Evolutionary conservation across 2,329 filamentous ascomycete species (phyloP).

Genomic region (Lojkania enalia): DNA sequence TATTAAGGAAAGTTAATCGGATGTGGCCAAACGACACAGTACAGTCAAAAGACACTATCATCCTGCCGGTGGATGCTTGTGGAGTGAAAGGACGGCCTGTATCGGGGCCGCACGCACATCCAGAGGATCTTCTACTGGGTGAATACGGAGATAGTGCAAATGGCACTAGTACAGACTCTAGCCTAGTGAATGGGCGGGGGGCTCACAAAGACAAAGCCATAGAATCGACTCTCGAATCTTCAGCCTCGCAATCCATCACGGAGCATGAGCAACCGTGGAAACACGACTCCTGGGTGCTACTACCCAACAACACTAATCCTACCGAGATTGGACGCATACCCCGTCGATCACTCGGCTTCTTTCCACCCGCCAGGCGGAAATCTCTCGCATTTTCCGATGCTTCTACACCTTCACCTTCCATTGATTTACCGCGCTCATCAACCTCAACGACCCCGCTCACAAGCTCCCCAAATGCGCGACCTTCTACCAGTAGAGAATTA

Average conservation of each 20-base stretch:
- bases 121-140: conserved; percentile 44
- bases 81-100: conserved; percentile 73
- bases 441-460: conserved; percentile 35
- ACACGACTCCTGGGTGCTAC: conserved; percentile 85
- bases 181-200: conserved; percentile 42
- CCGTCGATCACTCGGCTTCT: conserved; percentile 81
- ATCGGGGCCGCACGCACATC: conserved; percentile 34
- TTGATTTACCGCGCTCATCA: conserved; percentile 60
- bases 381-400: conserved; percentile 67
- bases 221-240: conserved; percentile 35
- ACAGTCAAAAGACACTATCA: conserved; percentile 77
- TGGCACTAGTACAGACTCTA: conserved; percentile 22
- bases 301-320: conserved; percentile 71
- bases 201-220: conserved; percentile 41
- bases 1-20: conserved; percentile 84
- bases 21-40: conserved; percentile 94
- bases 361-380: conserved; percentile 88
- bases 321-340: conserved; percentile 86
- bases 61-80: conserved; percentile 88
- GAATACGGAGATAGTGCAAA: conserved; percentile 29
- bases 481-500: conserved; percentile 45
- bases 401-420: conserved; percentile 68
- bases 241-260: conserved; percentile 39
- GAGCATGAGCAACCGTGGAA: conserved; percentile 74
- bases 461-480: conserved; percentile 43